Base-by-base conservation (phyloP, 1,284 basidiomycete genomes). In the Mrakiaceae sp. region DNA sequence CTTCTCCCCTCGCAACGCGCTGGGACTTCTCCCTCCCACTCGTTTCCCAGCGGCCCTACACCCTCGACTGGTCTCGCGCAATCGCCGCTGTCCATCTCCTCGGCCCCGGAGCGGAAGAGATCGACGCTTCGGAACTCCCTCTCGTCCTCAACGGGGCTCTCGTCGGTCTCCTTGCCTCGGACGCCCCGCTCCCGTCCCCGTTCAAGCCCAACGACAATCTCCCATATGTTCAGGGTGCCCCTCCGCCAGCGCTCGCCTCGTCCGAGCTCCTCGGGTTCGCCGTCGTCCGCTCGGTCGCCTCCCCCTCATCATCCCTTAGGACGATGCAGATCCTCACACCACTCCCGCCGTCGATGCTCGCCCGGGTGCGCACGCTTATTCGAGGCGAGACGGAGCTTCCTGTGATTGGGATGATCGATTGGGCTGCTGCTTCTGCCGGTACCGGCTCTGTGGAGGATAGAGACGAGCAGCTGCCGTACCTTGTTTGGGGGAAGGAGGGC, bases 331-430 rank as follows among this genome's bases (percentile, higher is more conserved):
- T 95, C 12, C 76, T 94, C 46, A 90, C 90, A 0, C 89, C 91
- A 0, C 68, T 90, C 0, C 82, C 84, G 0, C 74, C 80, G 0
- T 56, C 70, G 0, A 49, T 79, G 1, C 78, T 92, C 5, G 44
- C 63, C 51, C 5, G 67, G 67, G 49, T 73, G 74, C 43, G 79
- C 79, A 78, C 83, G 12, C 73, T 95, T 1, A 83, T 93, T 49
- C 90, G 88, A 72, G 93, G 93, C 4, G 88, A 89, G 70, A 78
- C 96, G 69, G 90, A 95, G 72, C 77, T 97, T 0, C 93, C 93
- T 0, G 77, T 92, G 0, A 88, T 86, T 82, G 91, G 87, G 0
- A 85, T 92, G 84, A 77, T 97, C 58, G 90, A 96, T 75, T 87
- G 84, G 74, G 66, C 72, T 54, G 63, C 71, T 43, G 70, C 70